These are phyloP conservation scores for Dalbergia cochinchinensis DNA, from an alignment of 306 rosid genomes.

Conservation along the genomic window DNA sequence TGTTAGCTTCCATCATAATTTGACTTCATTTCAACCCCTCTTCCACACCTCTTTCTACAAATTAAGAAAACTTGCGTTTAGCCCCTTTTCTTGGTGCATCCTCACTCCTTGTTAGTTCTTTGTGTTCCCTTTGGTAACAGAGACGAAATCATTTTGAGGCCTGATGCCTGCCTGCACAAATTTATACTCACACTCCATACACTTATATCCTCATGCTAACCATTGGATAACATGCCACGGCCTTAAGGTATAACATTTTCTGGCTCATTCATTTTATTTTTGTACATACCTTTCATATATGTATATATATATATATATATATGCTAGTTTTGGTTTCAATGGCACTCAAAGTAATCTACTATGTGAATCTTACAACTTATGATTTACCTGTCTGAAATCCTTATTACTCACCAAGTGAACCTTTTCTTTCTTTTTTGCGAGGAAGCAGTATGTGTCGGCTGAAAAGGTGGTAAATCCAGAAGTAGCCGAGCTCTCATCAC, in stretches of 20 bases:
- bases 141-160: not conserved
- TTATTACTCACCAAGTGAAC: not conserved
- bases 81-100: not conserved
- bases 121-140: not conserved
- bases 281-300: too few species aligned
- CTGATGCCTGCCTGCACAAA: not conserved
- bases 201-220: not conserved
- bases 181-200: not conserved
- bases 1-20: not conserved
- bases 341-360: too few species aligned
- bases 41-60: not conserved
- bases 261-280: too few species aligned
- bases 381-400: not conserved
- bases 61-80: not conserved
- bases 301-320: too few species aligned
- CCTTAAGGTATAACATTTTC: too few species aligned
- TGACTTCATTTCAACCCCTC: not conserved
- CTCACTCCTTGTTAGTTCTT: not conserved
- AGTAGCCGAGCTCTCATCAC: not conserved
- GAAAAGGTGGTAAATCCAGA: constrained; percentile 20
- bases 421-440: not conserved
- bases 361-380: too few species aligned
- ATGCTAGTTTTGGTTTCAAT: too few species aligned
- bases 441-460: constrained; percentile 46
- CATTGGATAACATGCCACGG: too few species aligned